These are phyloP conservation scores for Rhizopus sp. DNA, from an alignment of 371 early-diverging fungal species.

Conservation along the genomic window DNA sequence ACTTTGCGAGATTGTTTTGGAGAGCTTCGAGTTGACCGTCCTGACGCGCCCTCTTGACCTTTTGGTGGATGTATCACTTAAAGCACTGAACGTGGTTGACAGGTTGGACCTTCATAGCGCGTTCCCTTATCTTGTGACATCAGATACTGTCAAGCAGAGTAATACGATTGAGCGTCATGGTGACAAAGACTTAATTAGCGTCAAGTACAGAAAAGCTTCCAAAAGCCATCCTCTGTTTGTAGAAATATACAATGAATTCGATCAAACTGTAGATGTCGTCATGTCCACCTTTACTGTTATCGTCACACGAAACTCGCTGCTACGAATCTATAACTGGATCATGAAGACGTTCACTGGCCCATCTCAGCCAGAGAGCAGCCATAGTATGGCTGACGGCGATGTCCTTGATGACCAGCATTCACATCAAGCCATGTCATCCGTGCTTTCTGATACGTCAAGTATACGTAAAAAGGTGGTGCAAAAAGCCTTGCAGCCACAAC, in stretches of 20 bases:
- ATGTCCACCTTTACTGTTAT: slow-evolving; percentile 73
- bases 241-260: slow-evolving; percentile 57
- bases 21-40: slow-evolving; percentile 59
- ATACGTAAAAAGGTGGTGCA: neutral
- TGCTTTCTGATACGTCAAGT: neutral
- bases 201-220: slow-evolving; percentile 65
- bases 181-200: slow-evolving; percentile 50
- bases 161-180: slow-evolving; percentile 2
- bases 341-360: slow-evolving; percentile 70
- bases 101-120: slow-evolving; percentile 46
- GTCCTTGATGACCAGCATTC: slow-evolving; percentile 9
- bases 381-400: slow-evolving; percentile 3
- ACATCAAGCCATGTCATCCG: neutral
- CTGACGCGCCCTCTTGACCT: slow-evolving; percentile 61
- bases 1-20: slow-evolving; percentile 58
- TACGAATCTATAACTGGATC: slow-evolving; percentile 77
- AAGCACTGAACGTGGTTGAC: slow-evolving; percentile 67
- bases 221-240: slow-evolving; percentile 61
- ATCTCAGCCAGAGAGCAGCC: neutral
- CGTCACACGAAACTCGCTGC: slow-evolving; percentile 70
- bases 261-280: slow-evolving; percentile 69
- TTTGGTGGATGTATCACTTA: slow-evolving; percentile 62
- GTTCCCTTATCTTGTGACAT: slow-evolving; percentile 67
- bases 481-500: neutral
- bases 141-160: slow-evolving; percentile 41